Base-by-base conservation (phyloP, 495 filamentous ascomycete species). In the Extremus antarcticus region DNA sequence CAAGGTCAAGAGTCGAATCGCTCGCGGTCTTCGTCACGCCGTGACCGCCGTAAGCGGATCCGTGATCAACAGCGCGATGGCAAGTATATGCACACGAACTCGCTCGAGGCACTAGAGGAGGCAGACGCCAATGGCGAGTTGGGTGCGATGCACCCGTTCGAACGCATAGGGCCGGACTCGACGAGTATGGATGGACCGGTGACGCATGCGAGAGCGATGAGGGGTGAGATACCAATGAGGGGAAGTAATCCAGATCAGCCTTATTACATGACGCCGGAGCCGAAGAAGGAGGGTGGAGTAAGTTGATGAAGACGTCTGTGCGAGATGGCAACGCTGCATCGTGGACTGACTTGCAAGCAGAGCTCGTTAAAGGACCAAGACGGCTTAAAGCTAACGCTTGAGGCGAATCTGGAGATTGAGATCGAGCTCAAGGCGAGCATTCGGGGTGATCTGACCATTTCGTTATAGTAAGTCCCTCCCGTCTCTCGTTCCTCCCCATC, bases 151-250 rank as follows among this genome's bases (percentile, higher is more conserved):
- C 72, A 76, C 56, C 69, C 69, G 2, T 80, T 77, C 53, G 69
- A 74, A 59, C 70, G 70, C 35, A 74, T 75, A 47, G 71, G 73
- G 13, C 68, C 71, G 3, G 73, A 74, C 58, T 64, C 61, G 43
- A 76, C 74, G 13, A 70, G 65, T 56, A 75, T 75, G 74, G 68
- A 74, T 53, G 73, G 73, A 0, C 72, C 73, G 1, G 73, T 76
- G 7, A 74, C 73, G 16, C 62, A 70, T 35, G 68, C 73, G 10
- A 60, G 73, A 13, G 71, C 72, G 23, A 65, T 67, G 66, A 56
- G 73, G 47, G 73, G 73, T 4, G 71, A 73, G 64, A 70, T 73
- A 24, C 72, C 73, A 2, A 69, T 73, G 65, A 49, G 73, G 23
- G 65, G 66, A 11, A 62, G 63, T 2, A 69, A 74, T 54, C 72